phyloP scores from a whole-genome alignment of 1,284 basidiomycete genomes.

The Sphaerobolus stellatus region DNA sequence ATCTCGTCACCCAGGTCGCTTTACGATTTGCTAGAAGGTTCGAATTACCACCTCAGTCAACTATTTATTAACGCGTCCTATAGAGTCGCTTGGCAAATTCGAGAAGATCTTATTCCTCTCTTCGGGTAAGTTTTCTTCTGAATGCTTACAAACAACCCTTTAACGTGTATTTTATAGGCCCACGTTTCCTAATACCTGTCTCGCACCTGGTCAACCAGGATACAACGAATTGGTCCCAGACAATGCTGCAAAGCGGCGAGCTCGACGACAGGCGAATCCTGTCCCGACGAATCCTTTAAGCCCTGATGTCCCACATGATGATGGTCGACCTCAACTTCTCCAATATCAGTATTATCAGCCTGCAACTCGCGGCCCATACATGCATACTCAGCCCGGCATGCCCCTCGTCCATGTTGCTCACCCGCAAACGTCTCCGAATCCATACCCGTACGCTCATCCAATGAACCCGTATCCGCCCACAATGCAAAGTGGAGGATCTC shows the following conservation, averaged over 20 bases:
- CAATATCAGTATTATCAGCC: neutral
- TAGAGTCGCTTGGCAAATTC: conserved; percentile 87
- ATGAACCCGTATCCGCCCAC: too few species aligned
- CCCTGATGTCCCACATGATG: neutral
- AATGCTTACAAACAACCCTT: neutral
- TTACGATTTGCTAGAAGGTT: conserved; percentile 73
- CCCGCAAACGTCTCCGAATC: too few species aligned
- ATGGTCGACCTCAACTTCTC: neutral
- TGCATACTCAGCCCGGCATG: neutral
- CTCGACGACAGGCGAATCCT: conserved; percentile 44
- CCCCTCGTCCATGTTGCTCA: neutral
- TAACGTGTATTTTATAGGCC: conserved; percentile 31
- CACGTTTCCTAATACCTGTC: conserved; percentile 73
- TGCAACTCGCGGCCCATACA: neutral
- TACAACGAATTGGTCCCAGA: conserved; percentile 73
- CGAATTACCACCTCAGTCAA: conserved; percentile 25
- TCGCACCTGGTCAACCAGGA: conserved; percentile 78
- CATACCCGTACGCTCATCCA: too few species aligned
- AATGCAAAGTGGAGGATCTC: too few species aligned
- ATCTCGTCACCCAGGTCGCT: conserved; percentile 52
- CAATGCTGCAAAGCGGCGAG: conserved; percentile 60
- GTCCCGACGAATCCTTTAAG: neutral
- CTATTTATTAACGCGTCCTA: conserved; percentile 19
- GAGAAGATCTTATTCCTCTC: conserved; percentile 76
- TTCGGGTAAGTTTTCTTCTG: conserved; percentile 61